Conservation (phyloP, 208 protist genomes). For the Leishmania amazonensis region DNA sequence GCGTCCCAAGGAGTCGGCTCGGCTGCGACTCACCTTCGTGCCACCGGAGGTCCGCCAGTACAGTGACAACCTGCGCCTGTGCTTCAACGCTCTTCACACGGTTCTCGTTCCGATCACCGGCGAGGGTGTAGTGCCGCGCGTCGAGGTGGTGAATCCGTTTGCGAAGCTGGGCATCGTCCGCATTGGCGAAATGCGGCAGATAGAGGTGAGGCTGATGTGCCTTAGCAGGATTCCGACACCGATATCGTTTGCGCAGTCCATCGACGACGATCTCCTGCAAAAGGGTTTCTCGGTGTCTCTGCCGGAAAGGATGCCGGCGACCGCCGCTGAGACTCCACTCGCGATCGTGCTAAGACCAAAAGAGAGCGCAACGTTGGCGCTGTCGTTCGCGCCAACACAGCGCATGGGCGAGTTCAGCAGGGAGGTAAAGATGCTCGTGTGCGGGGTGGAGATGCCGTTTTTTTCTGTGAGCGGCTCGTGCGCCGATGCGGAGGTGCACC, state of each 20-base stretch:
- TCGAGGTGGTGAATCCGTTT: constrained; percentile 88
- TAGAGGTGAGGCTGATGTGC: constrained; percentile 87
- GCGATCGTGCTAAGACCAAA: constrained; percentile 82
- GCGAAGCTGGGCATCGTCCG: constrained; percentile 88
- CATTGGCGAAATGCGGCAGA: constrained; percentile 70
- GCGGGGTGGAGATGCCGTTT: constrained; percentile 85
- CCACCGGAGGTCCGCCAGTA: constrained; percentile 86
- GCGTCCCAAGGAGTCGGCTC: constrained; percentile 62
- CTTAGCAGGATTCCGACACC: constrained; percentile 75
- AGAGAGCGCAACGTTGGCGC: constrained; percentile 64
- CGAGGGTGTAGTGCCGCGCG: constrained; percentile 88
- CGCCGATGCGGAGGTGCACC: constrained; percentile 94
- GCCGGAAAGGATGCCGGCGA: constrained; percentile 12
- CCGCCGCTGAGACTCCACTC: background rate
- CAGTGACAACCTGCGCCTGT: constrained; percentile 89
- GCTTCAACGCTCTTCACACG: constrained; percentile 93
- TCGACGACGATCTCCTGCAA: constrained; percentile 61
- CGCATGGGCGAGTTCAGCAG: constrained; percentile 92
- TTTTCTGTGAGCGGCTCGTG: constrained; percentile 88
- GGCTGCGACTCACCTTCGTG: constrained; percentile 87
- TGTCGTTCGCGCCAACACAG: constrained; percentile 78
- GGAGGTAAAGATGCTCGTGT: constrained; percentile 90
- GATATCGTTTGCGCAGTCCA: constrained; percentile 73
- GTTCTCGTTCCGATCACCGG: constrained; percentile 83
- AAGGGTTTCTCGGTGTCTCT: constrained; percentile 71